Conservation (phyloP, 768 basidiomycete species). For the Lyophyllum atratum region DNA sequence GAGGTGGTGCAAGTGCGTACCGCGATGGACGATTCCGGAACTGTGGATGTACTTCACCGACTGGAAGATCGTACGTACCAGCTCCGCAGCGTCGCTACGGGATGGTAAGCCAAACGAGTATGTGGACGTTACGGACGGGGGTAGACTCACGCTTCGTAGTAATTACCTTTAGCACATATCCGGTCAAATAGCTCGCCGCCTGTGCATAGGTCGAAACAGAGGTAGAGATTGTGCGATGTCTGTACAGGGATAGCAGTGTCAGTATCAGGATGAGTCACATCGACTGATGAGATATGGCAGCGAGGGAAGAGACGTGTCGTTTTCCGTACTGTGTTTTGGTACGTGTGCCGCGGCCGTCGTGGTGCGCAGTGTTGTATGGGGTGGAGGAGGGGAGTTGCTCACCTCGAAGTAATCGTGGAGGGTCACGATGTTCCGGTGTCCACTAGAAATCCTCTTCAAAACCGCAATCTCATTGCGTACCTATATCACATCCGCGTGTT, state of each 20-base stretch:
- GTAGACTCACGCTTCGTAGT: constrained; percentile 80
- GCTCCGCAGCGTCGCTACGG: constrained; percentile 82
- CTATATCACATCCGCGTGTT: constrained; percentile 41
- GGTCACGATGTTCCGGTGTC: constrained; percentile 88
- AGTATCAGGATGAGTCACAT: not conserved
- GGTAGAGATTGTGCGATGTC: constrained; percentile 92
- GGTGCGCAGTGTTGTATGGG: no score
- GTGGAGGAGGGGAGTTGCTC: constrained; percentile 21
- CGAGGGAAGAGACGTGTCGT: not conserved
- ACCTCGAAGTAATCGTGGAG: constrained; percentile 97
- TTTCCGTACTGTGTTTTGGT: no score
- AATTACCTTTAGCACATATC: constrained; percentile 96
- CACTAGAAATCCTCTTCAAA: constrained; percentile 90
- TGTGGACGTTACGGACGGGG: not conserved
- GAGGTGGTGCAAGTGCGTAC: constrained; percentile 37
- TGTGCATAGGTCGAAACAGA: constrained; percentile 94
- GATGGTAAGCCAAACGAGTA: constrained; percentile 6
- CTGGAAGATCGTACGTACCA: constrained; percentile 83
- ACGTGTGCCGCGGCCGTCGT: not conserved
- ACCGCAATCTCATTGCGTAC: constrained; percentile 97
- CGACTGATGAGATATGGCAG: not conserved
- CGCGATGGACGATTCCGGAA: constrained; percentile 91
- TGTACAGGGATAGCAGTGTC: constrained; percentile 29
- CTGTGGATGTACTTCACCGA: constrained; percentile 93
- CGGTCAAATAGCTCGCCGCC: constrained; percentile 99